Base-by-base conservation (phyloP, 192 early-diverging fungal genomes). In the Entomortierella beljakovae region DNA sequence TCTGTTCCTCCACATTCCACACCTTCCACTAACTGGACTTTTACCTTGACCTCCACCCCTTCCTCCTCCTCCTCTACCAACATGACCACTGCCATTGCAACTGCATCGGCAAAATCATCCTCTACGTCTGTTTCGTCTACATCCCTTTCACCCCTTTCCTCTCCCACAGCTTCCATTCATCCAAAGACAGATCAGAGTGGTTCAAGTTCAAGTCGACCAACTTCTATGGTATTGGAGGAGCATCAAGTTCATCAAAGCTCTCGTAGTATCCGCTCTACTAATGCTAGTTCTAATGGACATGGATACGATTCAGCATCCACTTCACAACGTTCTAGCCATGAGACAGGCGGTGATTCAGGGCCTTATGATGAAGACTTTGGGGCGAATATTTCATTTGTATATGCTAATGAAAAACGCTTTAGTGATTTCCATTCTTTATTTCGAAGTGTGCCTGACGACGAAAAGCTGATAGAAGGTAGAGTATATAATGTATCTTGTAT, bases 401-500 rank as follows among this genome's bases (percentile, higher is more conserved):
- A 61, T 50, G 82, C 83, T 15, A 84, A 64, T 37, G 65, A 82
- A 18, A 89, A 84, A 54, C 70, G 84, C 15, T 88, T 86, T 57
- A 32, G 35, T 1, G 88, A 86, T 26, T 89, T 85, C 49, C 88
- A 89, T 61, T 51, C 83, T 15, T 77, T 85, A 3, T 89, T 89
- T 61, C 57, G 85, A 51, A 86, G 83, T 60, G 83, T 89, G 3
- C 88, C 86, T 25, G 85, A 88, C 6, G 76, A 88, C 0, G 88
- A 89, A 57, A 68, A 67, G 18, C 56, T 89, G 51, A 83, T 89
- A 29, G 83, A 85, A 81, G 88, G 88, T 85, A 77, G 65, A 54
- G 53, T 22, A 57, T 23, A 31, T 9, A 50, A 50, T 57, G 43
- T 57, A 43, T 43, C 40, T n/a, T n/a, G n/a, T n/a, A n/a, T n/a